These are phyloP conservation scores for Russula dissimulans DNA, from an alignment of 768 basidiomycete genomes.

Conservation along the genomic window DNA sequence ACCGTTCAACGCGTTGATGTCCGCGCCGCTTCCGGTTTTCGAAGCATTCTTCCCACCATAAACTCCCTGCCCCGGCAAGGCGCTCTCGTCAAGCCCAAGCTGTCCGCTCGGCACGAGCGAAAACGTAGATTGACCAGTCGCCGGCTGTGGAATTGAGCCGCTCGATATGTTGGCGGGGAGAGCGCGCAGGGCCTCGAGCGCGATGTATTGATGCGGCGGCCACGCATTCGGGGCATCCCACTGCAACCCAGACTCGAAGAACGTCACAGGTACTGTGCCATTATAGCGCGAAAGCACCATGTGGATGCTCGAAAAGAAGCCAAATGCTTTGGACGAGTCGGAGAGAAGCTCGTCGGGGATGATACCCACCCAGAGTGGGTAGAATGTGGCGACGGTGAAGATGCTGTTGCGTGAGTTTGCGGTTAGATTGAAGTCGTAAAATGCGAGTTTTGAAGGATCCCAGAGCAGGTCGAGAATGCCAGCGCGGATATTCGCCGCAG, in stretches of 20 bases:
- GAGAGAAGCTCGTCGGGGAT: constrained; percentile 59
- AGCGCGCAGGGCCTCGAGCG: constrained; percentile 63
- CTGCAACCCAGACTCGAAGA: constrained; percentile 70
- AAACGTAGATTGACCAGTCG: constrained; percentile 48
- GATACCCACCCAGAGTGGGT: constrained; percentile 83
- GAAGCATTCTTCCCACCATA: constrained; percentile 39
- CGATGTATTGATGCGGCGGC: constrained; percentile 81
- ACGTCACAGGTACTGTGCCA: constrained; percentile 76
- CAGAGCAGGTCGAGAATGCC: constrained; percentile 83
- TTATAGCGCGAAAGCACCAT: constrained; percentile 79
- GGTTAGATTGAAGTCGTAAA: constrained; percentile 84
- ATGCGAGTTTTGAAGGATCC: constrained; percentile 74
- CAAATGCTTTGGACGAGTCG: constrained; percentile 52
- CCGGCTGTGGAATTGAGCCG: constrained; percentile 43
- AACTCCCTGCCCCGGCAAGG: constrained; percentile 61
- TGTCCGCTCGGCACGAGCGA: constrained; percentile 70
- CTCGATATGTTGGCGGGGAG: constrained; percentile 66
- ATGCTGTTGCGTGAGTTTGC: constrained; percentile 52
- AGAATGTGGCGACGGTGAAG: constrained; percentile 71
- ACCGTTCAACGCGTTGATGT: constrained; percentile 47
- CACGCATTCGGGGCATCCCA: constrained; percentile 90
- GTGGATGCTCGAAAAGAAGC: constrained; percentile 65
- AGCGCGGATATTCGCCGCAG: constrained; percentile 48
- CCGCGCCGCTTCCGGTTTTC: constrained; percentile 43
- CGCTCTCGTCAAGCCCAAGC: constrained; percentile 59